Evolutionary conservation across 2,329 filamentous ascomycete genomes (phyloP), one percentile per base, ranked within the genome.

Genomic region (Penicillium crustosum): DNA sequence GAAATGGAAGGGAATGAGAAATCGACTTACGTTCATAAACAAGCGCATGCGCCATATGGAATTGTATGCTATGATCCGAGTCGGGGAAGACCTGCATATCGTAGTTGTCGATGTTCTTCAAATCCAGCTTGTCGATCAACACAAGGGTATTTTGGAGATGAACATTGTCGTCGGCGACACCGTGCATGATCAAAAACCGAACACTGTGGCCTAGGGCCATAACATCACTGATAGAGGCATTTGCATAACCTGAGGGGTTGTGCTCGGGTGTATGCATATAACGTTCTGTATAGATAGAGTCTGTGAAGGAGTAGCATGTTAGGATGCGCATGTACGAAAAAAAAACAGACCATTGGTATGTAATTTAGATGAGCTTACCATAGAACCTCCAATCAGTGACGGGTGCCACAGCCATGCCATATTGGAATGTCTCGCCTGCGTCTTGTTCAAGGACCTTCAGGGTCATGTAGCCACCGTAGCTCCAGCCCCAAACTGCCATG

Each of bases 361-460:
- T n/a, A 27, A 35, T 27, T 2, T 27, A 10, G 10, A 12, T 33
- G 13, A 6, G 57, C 66, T 60, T 74, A 83, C 81, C 85, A 77
- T 99, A 99, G 77, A 89, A 96, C 57, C 89, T 84, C 94, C 94
- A 99, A 75, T 99, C 93, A 0, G 93, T 97, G n/a, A 99, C 94
- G 19, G 94, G 94, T 1, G 94, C 94, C 51, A 99, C 95, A 7
- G 95, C 92, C 90, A 99, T 96, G 66, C 94, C 95, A 73, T 99
- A 99, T 63, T 88, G 88, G 79, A 97, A 99, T 0, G 93, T 97
- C 70, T 86, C 74, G 6, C 95, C 94, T 9, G 86, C 93, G 72
- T 99, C 94, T 61, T 86, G 84, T 79, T 99, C 94, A 13, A 99
- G 86, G 1, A 91, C 94, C 80, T 99, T 99, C 68, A 99, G 83